Evolutionary conservation across 225 moss, liverwort and hornwort genomes (phyloP).

Genomic region (Sphagnum contortum): DNA sequence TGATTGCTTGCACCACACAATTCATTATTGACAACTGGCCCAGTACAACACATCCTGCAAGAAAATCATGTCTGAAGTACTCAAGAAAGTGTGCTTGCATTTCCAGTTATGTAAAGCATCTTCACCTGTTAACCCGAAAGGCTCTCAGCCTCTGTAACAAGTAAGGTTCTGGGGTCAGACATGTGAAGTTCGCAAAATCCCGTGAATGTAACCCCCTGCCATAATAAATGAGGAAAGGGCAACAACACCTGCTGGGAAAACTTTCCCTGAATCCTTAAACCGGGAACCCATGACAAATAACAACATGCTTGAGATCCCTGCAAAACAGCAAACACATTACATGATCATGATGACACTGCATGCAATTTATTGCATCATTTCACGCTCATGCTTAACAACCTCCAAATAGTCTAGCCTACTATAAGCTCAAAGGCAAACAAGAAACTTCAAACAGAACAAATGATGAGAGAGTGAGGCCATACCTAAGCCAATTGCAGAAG

Average conservation of each 20-base stretch:
- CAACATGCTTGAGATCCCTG: conserved; percentile 74
- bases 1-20: too few relatives aligned
- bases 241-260: conserved; percentile 84
- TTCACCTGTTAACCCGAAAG: too few relatives aligned
- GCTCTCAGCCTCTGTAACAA: too few relatives aligned
- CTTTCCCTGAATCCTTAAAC: conserved; percentile 68
- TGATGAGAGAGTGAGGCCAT: conserved; percentile 7
- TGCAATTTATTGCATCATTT: not conserved
- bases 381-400: not conserved
- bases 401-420: not conserved
- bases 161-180: conserved; percentile 1
- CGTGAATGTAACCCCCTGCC: conserved; percentile 91
- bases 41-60: too few relatives aligned
- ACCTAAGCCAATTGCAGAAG: conserved; percentile 82
- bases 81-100: too few relatives aligned
- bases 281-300: conserved; percentile 73
- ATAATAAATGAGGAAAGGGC: conserved; percentile 79
- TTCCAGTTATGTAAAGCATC: too few relatives aligned
- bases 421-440: not conserved
- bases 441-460: not conserved
- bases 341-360: not conserved
- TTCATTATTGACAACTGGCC: too few relatives aligned
- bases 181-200: conserved; percentile 55
- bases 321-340: conserved; percentile 9
- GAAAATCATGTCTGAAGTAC: too few relatives aligned